phyloP scores from a whole-genome alignment of 192 early-diverging fungal genomes.

The Coemansia sp. region DNA sequence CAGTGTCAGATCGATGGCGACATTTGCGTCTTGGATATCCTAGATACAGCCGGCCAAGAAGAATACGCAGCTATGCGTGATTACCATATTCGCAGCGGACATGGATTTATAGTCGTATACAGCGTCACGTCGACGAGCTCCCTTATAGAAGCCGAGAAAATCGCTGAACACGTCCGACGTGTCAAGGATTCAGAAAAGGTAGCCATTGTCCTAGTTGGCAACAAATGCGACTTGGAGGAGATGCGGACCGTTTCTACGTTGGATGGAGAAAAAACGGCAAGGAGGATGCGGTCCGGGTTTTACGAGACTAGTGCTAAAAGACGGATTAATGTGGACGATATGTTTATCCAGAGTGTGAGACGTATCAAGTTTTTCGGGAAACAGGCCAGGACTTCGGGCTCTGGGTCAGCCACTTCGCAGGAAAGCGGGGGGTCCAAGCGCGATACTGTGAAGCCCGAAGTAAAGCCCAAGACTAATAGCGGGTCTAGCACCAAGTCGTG shows the following conservation, averaged over 20 bases:
- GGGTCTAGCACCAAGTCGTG: constrained; percentile 33
- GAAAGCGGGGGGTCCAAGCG: not conserved
- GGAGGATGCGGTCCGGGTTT: constrained; percentile 72
- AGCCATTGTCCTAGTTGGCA: constrained; percentile 82
- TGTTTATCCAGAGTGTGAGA: constrained; percentile 88
- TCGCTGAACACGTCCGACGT: constrained; percentile 72
- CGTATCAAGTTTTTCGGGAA: constrained; percentile 62
- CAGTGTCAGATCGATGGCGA: constrained; percentile 81
- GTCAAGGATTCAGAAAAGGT: constrained; percentile 78
- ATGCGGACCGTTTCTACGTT: constrained; percentile 61
- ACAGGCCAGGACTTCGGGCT: not conserved
- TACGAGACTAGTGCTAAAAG: constrained; percentile 87
- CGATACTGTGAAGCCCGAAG: not conserved
- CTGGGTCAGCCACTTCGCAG: not conserved
- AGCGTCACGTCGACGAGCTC: constrained; percentile 56
- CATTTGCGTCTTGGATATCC: constrained; percentile 81
- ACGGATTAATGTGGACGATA: constrained; percentile 88
- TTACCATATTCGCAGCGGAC: constrained; percentile 86
- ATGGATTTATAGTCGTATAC: constrained; percentile 86
- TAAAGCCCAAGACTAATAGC: constrained; percentile 5
- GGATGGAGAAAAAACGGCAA: constrained; percentile 63
- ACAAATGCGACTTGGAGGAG: constrained; percentile 87
- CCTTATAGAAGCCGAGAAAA: constrained; percentile 71
- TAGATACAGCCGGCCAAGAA: constrained; percentile 91
- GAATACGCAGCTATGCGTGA: constrained; percentile 80